These are phyloP conservation scores for Cytospora schulzeri DNA, from an alignment of 2,329 filamentous ascomycete genomes.

Conservation along the genomic window DNA sequence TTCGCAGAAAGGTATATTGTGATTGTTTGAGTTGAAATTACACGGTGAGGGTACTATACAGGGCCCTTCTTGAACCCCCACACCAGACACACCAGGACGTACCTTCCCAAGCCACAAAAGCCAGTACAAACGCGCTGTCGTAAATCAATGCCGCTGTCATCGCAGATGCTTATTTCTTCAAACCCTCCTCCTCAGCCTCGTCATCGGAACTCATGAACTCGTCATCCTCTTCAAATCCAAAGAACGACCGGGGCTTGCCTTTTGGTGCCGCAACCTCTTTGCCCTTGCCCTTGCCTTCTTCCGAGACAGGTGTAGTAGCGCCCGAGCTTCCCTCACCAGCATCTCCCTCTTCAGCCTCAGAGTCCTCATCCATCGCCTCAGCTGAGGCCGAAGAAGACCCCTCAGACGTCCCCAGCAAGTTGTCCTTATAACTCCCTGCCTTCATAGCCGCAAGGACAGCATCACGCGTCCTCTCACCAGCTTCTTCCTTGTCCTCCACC, in stretches of 20 bases:
- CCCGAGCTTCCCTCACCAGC: conserved; percentile 46
- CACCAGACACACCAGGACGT: not conserved
- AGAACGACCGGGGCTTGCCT: conserved; percentile 55
- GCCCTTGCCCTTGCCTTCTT: conserved; percentile 39
- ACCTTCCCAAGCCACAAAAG: not conserved
- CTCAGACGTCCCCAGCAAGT: conserved; percentile 54
- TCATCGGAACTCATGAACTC: conserved; percentile 71
- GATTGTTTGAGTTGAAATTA: no score
- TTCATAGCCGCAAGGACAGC: conserved; percentile 73
- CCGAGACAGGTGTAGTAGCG: conserved; percentile 52
- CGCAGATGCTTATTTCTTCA: conserved; percentile 26
- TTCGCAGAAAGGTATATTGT: no score
- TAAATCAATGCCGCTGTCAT: not conserved
- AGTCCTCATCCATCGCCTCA: conserved; percentile 36
- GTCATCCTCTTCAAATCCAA: conserved; percentile 79
- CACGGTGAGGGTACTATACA: no score
- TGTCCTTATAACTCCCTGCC: conserved; percentile 63
- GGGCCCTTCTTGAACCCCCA: not conserved
- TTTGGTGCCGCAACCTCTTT: conserved; percentile 29
- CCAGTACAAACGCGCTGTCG: conserved; percentile 18
- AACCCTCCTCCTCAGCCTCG: conserved; percentile 49
- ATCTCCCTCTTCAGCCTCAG: conserved; percentile 39
- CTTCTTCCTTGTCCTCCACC: conserved; percentile 94
- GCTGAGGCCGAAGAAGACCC: conserved; percentile 45
- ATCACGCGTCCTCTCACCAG: conserved; percentile 77